Evolutionary conservation across 495 filamentous ascomycete species (phyloP).

Genomic region (Penicillium argentinense): DNA sequence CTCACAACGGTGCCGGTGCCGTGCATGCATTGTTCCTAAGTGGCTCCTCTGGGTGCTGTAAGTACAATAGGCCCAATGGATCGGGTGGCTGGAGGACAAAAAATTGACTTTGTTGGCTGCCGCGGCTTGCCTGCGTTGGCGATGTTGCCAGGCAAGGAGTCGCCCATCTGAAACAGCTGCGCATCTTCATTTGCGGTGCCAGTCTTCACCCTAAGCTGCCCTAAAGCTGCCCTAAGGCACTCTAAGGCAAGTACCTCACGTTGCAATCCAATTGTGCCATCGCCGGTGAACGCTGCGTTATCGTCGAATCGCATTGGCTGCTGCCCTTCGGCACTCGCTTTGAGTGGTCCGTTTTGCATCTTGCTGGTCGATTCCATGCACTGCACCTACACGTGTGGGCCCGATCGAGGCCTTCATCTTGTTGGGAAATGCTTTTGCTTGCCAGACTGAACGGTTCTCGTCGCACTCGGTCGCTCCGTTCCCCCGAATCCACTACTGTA

Average conservation of each 20-base stretch:
- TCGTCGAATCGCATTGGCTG: background rate
- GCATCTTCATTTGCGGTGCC: background rate
- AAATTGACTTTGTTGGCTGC: conserved; percentile 13
- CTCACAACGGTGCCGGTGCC: conserved; percentile 13
- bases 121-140: conserved; percentile 1
- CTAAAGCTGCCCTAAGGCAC: no score
- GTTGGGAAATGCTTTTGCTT: background rate
- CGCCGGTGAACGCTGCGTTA: background rate
- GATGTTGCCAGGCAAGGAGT: conserved; percentile 5
- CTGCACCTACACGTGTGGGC: conserved; percentile 1
- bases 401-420: background rate
- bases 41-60: no score
- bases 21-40: conserved; percentile 16
- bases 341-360: background rate
- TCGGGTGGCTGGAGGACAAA: no score
- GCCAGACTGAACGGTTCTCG: background rate
- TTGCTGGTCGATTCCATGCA: background rate
- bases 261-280: conserved; percentile 4
- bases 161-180: background rate
- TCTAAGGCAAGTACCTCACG: background rate
- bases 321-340: background rate
- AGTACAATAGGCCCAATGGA: no score
- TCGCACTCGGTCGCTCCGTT: background rate
- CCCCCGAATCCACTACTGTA: no score
- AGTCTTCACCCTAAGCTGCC: no score